Percentiles rank a stretch among this genome's conserved stretches.
Evolutionary conservation across 1,284 basidiomycete genomes (phyloP).

Genomic region (Cryptococcus depauperatus): DNA sequence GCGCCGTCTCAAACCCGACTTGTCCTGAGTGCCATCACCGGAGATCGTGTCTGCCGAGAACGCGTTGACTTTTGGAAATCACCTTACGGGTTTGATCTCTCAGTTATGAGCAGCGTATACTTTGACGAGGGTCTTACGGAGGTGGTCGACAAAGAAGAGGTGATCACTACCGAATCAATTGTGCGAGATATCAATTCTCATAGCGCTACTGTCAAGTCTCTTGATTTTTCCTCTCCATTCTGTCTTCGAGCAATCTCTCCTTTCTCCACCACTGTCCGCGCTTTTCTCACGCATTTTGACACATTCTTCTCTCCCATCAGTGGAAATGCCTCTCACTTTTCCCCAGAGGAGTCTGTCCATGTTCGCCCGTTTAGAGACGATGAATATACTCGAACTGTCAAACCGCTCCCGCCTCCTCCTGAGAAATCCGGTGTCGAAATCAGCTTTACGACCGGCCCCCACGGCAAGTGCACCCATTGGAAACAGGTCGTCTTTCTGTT

Average conservation of each 20-base stretch:
- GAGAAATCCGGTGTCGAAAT: slow-evolving; percentile 51
- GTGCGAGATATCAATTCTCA: slow-evolving; percentile 71
- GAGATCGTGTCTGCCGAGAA: slow-evolving; percentile 64
- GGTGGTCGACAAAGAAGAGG: slow-evolving; percentile 59
- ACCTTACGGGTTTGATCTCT: slow-evolving; percentile 84
- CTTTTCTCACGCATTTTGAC: slow-evolving; percentile 90
- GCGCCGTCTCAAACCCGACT: slow-evolving; percentile 85
- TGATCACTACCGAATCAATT: slow-evolving; percentile 60
- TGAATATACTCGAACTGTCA: slow-evolving; percentile 21
- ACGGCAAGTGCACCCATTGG: slow-evolving; percentile 86
- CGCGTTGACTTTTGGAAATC: slow-evolving; percentile 82
- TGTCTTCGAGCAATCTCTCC: slow-evolving; percentile 56
- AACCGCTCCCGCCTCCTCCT: slow-evolving; percentile 8
- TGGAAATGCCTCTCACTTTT: slow-evolving; percentile 45
- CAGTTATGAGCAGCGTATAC: slow-evolving; percentile 59
- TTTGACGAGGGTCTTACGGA: slow-evolving; percentile 74
- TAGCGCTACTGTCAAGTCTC: slow-evolving; percentile 58
- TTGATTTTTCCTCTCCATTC: slow-evolving; percentile 73
- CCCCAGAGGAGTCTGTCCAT: slow-evolving; percentile 40
- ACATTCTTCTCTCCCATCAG: slow-evolving; percentile 71
- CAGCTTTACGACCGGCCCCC: slow-evolving; percentile 87
- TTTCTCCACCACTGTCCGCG: slow-evolving; percentile 59
- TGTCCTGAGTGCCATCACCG: slow-evolving; percentile 72
- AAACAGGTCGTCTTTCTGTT: slow-evolving; percentile 90
- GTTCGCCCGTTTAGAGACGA: slow-evolving; percentile 28